Evolutionary conservation across 768 basidiomycete species (phyloP).

Genomic region (Amanita rimosa): DNA sequence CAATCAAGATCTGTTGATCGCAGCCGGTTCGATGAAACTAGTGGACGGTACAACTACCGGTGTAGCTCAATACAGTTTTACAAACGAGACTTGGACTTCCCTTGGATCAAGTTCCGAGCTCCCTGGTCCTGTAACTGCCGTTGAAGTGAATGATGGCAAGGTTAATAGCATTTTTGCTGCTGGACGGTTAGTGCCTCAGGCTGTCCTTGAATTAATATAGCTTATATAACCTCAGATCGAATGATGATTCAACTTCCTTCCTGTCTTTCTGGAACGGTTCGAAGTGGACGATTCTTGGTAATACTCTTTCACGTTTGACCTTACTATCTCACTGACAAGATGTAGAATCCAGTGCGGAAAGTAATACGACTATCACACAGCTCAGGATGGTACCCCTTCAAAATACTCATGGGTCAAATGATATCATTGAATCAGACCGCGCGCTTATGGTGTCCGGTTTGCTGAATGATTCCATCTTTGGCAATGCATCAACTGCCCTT

Average conservation of each 20-base stretch:
- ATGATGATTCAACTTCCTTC: constrained; percentile 57
- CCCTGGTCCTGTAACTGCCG: constrained; percentile 84
- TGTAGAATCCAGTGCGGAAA: constrained; percentile 43
- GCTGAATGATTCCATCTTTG: constrained; percentile 56
- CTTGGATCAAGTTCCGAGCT: constrained; percentile 50
- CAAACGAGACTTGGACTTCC: constrained; percentile 64
- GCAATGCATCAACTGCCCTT: constrained; percentile 74
- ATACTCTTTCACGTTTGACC: constrained; percentile 9
- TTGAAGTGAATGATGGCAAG: constrained; percentile 78
- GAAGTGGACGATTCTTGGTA: constrained; percentile 62
- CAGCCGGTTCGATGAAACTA: constrained; percentile 69
- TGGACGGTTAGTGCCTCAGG: constrained; percentile 54
- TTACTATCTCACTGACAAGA: constrained; percentile 3
- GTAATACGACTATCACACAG: constrained; percentile 62
- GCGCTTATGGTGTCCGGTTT: constrained; percentile 84
- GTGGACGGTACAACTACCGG: constrained; percentile 53
- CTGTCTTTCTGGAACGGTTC: constrained; percentile 78
- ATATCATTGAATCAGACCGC: constrained; percentile 71
- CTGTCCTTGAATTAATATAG: neutral
- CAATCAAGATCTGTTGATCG: constrained; percentile 60
- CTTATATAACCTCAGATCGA: constrained; percentile 24
- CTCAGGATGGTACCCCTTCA: constrained; percentile 85
- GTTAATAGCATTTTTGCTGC: constrained; percentile 81
- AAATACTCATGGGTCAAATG: constrained; percentile 58
- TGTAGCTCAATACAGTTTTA: constrained; percentile 62